Conservation (phyloP, 2,329 filamentous ascomycete species). For the Dactylella cylindrospora region DNA sequence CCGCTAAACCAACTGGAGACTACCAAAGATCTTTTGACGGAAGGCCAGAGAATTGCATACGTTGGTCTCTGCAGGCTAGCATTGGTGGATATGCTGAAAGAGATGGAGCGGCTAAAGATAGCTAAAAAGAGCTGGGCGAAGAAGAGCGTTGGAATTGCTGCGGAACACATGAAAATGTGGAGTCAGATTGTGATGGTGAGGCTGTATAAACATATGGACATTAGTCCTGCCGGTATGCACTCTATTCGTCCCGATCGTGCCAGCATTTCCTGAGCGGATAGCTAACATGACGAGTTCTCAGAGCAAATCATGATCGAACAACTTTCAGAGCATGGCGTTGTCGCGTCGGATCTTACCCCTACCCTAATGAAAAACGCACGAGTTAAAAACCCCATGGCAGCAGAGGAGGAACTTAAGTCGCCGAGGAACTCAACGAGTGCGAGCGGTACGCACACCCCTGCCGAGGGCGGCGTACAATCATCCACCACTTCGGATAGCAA, state of each 20-base stretch:
- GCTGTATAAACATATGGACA: constrained; percentile 94
- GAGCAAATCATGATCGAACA: constrained; percentile 99
- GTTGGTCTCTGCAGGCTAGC: constrained; percentile 84
- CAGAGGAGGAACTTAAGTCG: constrained; percentile 52
- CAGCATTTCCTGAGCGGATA: background rate
- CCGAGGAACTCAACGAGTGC: constrained; percentile 49
- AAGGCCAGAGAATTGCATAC: constrained; percentile 93
- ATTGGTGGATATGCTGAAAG: constrained; percentile 73
- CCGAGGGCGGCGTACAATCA: constrained; percentile 50
- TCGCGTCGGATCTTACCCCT: constrained; percentile 78
- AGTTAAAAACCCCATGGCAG: constrained; percentile 85
- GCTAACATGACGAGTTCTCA: constrained; percentile 33
- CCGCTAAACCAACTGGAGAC: constrained; percentile 87
- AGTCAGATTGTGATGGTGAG: constrained; percentile 97
- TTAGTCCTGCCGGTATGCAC: constrained; percentile 63
- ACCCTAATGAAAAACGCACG: constrained; percentile 87
- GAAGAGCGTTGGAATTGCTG: constrained; percentile 68
- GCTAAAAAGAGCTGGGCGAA: constrained; percentile 63
- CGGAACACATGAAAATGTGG: constrained; percentile 90
- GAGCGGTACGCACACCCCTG: constrained; percentile 46
- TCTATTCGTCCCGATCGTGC: background rate
- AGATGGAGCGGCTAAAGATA: constrained; percentile 63
- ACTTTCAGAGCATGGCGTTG: constrained; percentile 84
- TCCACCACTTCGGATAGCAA: constrained; percentile 52
- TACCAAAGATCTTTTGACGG: constrained; percentile 91